Percentiles rank a stretch among this genome's conserved stretches.
phyloP scores from a whole-genome alignment of 768 basidiomycete genomes.

The Kwoniella sp. region DNA sequence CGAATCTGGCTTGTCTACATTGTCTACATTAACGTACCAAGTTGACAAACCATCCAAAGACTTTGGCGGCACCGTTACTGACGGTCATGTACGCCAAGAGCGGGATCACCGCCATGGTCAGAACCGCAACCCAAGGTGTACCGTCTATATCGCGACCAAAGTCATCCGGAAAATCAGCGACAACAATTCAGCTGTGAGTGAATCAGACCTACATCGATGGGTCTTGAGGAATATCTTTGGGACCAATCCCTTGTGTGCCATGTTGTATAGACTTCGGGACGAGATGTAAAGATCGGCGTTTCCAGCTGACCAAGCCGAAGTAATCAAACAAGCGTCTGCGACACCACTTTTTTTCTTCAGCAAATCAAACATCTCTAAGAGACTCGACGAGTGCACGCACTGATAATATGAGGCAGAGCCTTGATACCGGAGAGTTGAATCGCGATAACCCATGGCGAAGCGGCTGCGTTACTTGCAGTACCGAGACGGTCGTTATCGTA shows the following conservation, averaged over 20 bases:
- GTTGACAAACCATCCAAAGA: conserved; percentile 76
- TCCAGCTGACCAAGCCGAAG: conserved; percentile 23
- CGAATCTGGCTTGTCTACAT: too few relatives aligned
- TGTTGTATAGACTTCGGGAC: conserved; percentile 17
- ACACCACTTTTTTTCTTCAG: background rate
- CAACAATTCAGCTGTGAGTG: conserved; percentile 30
- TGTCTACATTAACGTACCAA: conserved; percentile 56
- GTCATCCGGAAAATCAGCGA: too few relatives aligned
- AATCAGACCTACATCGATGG: conserved; percentile 50
- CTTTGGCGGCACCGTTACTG: conserved; percentile 66
- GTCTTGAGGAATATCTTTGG: conserved; percentile 26
- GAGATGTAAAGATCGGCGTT: conserved; percentile 21
- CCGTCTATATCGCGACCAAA: background rate
- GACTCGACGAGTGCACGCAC: conserved; percentile 38
- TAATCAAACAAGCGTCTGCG: conserved; percentile 21
- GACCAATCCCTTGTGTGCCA: conserved; percentile 18
- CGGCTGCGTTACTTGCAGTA: conserved; percentile 60
- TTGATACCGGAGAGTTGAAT: conserved; percentile 70
- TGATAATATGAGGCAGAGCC: conserved; percentile 55
- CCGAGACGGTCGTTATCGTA: conserved; percentile 59
- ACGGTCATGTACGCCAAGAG: conserved; percentile 74
- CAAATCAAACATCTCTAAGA: conserved; percentile 3
- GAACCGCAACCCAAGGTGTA: conserved; percentile 16
- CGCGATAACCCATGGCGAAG: conserved; percentile 84
- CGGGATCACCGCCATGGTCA: conserved; percentile 9